Evolutionary conservation across 2,329 filamentous ascomycete species (phyloP).

Genomic region (Emericellopsis cladophorae): DNA sequence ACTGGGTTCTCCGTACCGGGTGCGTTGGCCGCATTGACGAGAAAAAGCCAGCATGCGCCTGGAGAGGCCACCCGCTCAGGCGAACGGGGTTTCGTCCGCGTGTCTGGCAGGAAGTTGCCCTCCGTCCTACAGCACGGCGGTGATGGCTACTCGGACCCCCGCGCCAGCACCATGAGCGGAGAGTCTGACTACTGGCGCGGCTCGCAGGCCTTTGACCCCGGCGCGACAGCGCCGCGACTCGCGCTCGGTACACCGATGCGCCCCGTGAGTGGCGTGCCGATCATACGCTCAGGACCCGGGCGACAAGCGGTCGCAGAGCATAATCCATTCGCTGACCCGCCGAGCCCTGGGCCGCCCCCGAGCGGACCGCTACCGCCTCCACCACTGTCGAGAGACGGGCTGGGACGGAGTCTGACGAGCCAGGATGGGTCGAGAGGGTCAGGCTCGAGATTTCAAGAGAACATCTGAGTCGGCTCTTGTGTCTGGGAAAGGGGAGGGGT

Average conservation of each 20-base stretch:
- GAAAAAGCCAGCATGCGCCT: constrained; percentile 16
- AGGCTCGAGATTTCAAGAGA: constrained; percentile 26
- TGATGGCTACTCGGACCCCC: constrained; percentile 46
- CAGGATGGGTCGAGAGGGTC: constrained; percentile 20
- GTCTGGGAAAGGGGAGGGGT: too few relatives aligned
- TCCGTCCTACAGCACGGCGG: constrained; percentile 50
- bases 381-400: constrained; percentile 16
- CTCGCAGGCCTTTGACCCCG: constrained; percentile 31
- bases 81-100: constrained; percentile 50
- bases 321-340: constrained; percentile 28
- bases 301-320: constrained; percentile 47
- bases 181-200: constrained; percentile 40
- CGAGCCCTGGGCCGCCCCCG: constrained; percentile 5
- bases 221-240: constrained; percentile 23
- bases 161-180: constrained; percentile 30
- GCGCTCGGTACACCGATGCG: constrained; percentile 46
- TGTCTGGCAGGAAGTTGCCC: constrained; percentile 52
- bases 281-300: constrained; percentile 52
- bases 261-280: constrained; percentile 45
- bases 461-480: not conserved
- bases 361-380: constrained; percentile 14
- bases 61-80: not conserved
- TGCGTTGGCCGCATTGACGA: constrained; percentile 31
- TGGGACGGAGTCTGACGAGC: constrained; percentile 22
- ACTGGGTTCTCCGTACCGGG: constrained; percentile 28